Evolutionary conservation across 768 basidiomycete species (phyloP), one percentile per base, ranked within the genome.

Genomic region (Suillus clintonianus): DNA sequence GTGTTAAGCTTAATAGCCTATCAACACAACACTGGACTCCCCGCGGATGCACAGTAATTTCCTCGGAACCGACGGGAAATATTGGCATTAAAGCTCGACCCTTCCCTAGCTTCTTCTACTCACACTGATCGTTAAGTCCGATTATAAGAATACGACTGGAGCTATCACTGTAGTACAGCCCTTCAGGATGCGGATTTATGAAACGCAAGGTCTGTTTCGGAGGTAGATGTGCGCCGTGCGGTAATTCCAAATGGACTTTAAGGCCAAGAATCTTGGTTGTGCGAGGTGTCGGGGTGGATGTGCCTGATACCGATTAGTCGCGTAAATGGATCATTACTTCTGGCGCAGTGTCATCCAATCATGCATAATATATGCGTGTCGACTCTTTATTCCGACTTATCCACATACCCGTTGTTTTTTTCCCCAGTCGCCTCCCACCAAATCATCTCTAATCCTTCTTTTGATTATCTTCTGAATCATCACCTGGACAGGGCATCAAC

Each of bases 51-150:
- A 68, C 70, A 24, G 76, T 77, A 55, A 63, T 77, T 5, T 69
- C 77, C 15, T 66, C 80, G 19, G 54, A 72, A 24, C 55, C 72
- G 19, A 51, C 27, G 27, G 27, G 79, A 15, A 71, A 72, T 22
- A 6, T 41, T 41, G 39, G 6, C 39, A 15, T 41, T 41, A 41
- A 41, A 41, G 39, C 39, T 14, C 39, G 39, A 41, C 15, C 15
- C 39, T 15, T 34, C 34, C 6, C 34, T 34, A 34, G 14, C 14
- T 41, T 27, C 27, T 27, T 27, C 27, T 27, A 27, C 27, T 27
- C 27, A 27, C 27, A 27, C 27, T 27, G 27, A 27, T 27, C 27
- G 27, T 27, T 73, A 75, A 34, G 66, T 72, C 24, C 73, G 75
- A 74, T 76, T 74, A 45, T 45, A 45, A 15, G 32, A 30, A 37